These are phyloP conservation scores for Dacryopinax spathularia DNA, from an alignment of 768 basidiomycete genomes.

Conservation along the genomic window DNA sequence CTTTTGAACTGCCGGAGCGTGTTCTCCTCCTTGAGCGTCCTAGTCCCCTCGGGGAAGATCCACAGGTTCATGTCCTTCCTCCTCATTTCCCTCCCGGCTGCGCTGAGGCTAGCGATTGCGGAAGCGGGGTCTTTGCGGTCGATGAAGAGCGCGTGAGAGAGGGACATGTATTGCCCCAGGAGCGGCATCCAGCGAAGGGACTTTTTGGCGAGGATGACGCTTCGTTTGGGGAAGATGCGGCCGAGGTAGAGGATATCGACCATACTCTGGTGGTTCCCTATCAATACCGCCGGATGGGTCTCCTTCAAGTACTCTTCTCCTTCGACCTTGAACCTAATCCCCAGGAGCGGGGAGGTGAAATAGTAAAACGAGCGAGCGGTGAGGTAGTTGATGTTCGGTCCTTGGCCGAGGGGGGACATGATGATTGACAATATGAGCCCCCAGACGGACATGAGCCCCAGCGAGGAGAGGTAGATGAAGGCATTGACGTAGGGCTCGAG, in stretches of 20 bases:
- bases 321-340: constrained; percentile 61
- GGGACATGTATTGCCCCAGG: constrained; percentile 78
- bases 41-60: constrained; percentile 95
- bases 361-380: constrained; percentile 75
- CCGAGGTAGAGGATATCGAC: constrained; percentile 73
- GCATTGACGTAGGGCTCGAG: constrained; percentile 43
- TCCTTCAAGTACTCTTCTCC: constrained; percentile 66
- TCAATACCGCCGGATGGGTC: constrained; percentile 52
- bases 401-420: constrained; percentile 50
- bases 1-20: constrained; percentile 86
- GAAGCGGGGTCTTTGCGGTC: constrained; percentile 63
- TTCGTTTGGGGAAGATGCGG: constrained; percentile 67
- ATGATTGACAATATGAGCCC: constrained; percentile 54
- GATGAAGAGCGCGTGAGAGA: constrained; percentile 83
- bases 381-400: constrained; percentile 66
- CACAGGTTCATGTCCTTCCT: constrained; percentile 54
- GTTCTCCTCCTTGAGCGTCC: constrained; percentile 50
- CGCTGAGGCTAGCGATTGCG: constrained; percentile 61
- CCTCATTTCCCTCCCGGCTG: constrained; percentile 71
- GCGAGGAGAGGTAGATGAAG: constrained; percentile 54
- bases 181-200: constrained; percentile 69
- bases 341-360: constrained; percentile 47
- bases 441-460: constrained; percentile 57
- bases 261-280: constrained; percentile 90
- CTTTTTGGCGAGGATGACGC: constrained; percentile 87